phyloP scores from a whole-genome alignment of 1,139 yeast genomes.

The Lodderomyces metapsilosis region DNA sequence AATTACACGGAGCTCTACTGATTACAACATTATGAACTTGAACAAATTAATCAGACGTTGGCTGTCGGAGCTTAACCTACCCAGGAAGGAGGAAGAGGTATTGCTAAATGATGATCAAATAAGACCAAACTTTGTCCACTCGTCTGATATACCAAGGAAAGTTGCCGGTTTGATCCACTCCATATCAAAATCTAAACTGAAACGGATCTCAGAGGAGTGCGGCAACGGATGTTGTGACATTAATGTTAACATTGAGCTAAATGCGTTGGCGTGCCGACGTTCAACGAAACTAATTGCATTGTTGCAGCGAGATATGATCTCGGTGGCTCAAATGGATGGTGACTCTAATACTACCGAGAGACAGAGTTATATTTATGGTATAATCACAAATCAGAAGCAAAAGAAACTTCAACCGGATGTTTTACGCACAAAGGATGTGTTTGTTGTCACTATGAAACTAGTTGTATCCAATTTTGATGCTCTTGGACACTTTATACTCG shows the following conservation, averaged over 20 bases:
- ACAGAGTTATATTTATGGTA: constrained; percentile 1
- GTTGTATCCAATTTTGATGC: constrained; percentile 22
- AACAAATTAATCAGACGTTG: background rate
- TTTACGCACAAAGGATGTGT: constrained; percentile 4
- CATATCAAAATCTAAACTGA: background rate
- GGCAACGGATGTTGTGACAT: constrained; percentile 13
- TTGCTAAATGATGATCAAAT: constrained; percentile 10
- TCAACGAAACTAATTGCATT: constrained; percentile 31
- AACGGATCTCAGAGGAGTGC: background rate
- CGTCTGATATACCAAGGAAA: constrained; percentile 34
- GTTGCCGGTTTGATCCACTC: constrained; percentile 14
- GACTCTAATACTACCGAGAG: background rate
- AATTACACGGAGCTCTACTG: background rate
- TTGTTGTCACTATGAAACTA: constrained; percentile 2
- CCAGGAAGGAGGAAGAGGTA: no score
- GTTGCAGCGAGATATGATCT: constrained; percentile 34
- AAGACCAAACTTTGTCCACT: constrained; percentile 41
- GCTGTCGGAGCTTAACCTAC: background rate
- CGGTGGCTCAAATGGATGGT: constrained; percentile 25
- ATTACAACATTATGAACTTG: no score
- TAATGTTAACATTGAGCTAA: constrained; percentile 36
- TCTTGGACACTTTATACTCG: constrained; percentile 8
- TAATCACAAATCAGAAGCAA: background rate
- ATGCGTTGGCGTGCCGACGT: constrained; percentile 31
- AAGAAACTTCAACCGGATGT: constrained; percentile 5